phyloP scores from a whole-genome alignment of 106 monocot species.

The Apostasia ramifera region DNA sequence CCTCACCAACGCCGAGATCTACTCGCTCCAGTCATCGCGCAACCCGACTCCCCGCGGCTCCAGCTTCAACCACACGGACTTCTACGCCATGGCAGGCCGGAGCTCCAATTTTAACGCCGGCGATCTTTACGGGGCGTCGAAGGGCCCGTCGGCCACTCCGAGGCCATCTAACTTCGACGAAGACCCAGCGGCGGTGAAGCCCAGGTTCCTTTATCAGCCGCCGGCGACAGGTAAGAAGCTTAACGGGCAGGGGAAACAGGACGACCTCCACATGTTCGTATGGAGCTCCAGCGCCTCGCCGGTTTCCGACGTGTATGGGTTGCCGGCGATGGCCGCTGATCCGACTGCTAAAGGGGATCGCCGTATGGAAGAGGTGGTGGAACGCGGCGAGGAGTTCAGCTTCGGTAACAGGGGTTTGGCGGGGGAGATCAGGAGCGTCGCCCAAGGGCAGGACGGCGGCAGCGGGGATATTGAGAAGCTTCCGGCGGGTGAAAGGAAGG shows the following conservation, averaged over 20 bases:
- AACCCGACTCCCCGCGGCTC: slow-evolving; percentile 92
- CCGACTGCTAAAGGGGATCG: neutral
- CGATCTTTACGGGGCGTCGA: slow-evolving; percentile 27
- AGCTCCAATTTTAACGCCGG: slow-evolving; percentile 72
- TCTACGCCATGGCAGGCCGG: slow-evolving; percentile 81
- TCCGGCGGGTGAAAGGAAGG: slow-evolving; percentile 8
- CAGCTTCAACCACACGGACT: slow-evolving; percentile 90
- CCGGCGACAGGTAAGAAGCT: slow-evolving; percentile 1
- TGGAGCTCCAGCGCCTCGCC: slow-evolving; percentile 96
- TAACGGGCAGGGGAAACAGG: slow-evolving; percentile 8
- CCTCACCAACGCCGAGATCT: slow-evolving; percentile 98
- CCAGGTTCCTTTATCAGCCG: neutral
- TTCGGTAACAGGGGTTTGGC: slow-evolving; percentile 9
- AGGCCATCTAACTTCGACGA: slow-evolving; percentile 57
- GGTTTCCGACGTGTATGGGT: slow-evolving; percentile 72
- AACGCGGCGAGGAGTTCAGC: slow-evolving; percentile 61
- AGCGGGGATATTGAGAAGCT: slow-evolving; percentile 34
- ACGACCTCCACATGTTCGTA: slow-evolving; percentile 92
- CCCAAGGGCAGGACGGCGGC: slow-evolving; percentile 21
- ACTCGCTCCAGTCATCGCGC: slow-evolving; percentile 86
- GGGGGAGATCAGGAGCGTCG: slow-evolving; percentile 47
- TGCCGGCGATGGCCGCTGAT: slow-evolving; percentile 6
- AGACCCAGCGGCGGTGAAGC: slow-evolving; percentile 12
- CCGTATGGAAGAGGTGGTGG: slow-evolving; percentile 30
- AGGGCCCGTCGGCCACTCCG: slow-evolving; percentile 24